Conservation (phyloP, 805 yeast genomes). For the Teunomyces stri region DNA sequence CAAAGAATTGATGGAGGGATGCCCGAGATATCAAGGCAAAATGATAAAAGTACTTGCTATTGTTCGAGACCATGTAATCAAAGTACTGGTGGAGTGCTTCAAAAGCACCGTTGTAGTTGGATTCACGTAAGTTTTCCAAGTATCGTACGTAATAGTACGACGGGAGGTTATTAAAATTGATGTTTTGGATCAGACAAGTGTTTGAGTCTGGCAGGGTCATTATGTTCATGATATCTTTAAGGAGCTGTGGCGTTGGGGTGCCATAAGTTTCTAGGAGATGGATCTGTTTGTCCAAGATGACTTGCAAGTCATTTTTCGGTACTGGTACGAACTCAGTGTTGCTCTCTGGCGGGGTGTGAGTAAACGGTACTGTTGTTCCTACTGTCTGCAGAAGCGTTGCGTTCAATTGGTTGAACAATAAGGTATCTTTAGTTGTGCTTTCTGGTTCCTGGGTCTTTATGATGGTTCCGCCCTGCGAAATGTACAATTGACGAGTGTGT, state of each 20-base stretch:
- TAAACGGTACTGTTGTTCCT: neutral
- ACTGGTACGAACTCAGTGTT: slow-evolving; percentile 29
- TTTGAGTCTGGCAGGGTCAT: slow-evolving; percentile 49
- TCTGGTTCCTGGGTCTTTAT: neutral
- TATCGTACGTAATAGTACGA: slow-evolving; percentile 57
- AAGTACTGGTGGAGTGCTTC: slow-evolving; percentile 56
- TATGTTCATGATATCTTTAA: slow-evolving; percentile 39
- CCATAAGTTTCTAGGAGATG: slow-evolving; percentile 51
- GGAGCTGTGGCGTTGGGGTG: slow-evolving; percentile 44
- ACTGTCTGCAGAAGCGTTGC: slow-evolving; percentile 1
- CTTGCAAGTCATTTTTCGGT: slow-evolving; percentile 51
- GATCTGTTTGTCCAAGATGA: slow-evolving; percentile 53
- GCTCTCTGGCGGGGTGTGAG: neutral
- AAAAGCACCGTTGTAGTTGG: slow-evolving; percentile 61
- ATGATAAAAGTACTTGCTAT: slow-evolving; percentile 65
- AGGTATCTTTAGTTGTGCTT: neutral
- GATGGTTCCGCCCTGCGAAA: slow-evolving; percentile 11
- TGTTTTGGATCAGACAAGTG: slow-evolving; percentile 30
- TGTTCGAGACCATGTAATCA: slow-evolving; percentile 72
- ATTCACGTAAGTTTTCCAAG: slow-evolving; percentile 53
- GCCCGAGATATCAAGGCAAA: slow-evolving; percentile 75
- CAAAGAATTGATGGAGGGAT: slow-evolving; percentile 65
- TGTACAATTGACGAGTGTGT: slow-evolving; percentile 19
- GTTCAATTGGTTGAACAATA: slow-evolving; percentile 6
- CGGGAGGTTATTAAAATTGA: slow-evolving; percentile 28